Conservation (phyloP, 2,329 filamentous ascomycete species). For the Didymella lethalis region DNA sequence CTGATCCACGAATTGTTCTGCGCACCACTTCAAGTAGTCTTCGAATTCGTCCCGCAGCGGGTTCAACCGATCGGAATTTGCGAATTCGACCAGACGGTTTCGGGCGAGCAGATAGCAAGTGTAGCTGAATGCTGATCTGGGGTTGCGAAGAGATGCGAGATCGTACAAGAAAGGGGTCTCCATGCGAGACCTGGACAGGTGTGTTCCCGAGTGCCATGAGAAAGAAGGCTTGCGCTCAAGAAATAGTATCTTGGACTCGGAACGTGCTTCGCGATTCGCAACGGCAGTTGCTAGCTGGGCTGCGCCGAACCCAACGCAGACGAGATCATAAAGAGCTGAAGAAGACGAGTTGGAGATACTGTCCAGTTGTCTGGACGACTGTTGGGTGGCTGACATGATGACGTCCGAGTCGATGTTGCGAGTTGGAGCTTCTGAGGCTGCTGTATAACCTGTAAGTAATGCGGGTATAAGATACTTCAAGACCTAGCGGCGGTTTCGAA, state of each 20-base stretch:
- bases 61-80: conserved; percentile 49
- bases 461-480: conserved; percentile 16
- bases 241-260: conserved; percentile 40
- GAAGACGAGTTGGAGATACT: conserved; percentile 25
- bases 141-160: conserved; percentile 47
- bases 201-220: conserved; percentile 42
- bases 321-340: conserved; percentile 39
- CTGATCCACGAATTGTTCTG: conserved; percentile 44
- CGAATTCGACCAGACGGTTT: conserved; percentile 46
- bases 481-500: conserved; percentile 8
- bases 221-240: conserved; percentile 45
- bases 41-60: conserved; percentile 50
- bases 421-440: not conserved
- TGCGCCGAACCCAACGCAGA: conserved; percentile 49
- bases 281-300: conserved; percentile 48
- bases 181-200: conserved; percentile 46
- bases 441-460: not conserved
- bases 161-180: conserved; percentile 48
- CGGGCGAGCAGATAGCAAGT: conserved; percentile 45
- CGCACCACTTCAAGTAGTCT: conserved; percentile 50
- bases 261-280: conserved; percentile 43
- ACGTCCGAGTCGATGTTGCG: conserved; percentile 1
- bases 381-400: conserved; percentile 37
- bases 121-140: conserved; percentile 47
- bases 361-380: conserved; percentile 22